These are phyloP conservation scores for Hypoxylon rickii DNA, from an alignment of 495 filamentous ascomycete genomes.

Conservation along the genomic window DNA sequence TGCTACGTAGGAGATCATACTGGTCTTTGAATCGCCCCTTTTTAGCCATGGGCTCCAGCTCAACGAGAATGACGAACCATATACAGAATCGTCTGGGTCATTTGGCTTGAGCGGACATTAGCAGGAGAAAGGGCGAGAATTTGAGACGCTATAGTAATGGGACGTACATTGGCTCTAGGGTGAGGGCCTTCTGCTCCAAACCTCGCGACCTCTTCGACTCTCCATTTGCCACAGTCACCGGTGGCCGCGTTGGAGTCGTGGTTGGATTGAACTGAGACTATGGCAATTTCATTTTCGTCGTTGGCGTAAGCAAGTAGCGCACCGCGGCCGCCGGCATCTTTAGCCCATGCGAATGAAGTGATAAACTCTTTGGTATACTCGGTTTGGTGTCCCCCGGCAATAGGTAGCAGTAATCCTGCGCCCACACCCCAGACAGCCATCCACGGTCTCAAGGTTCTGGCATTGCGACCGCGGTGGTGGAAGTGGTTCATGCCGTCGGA, in stretches of 20 bases:
- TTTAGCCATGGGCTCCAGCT: constrained; percentile 51
- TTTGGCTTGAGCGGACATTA: constrained; percentile 15
- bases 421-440: constrained; percentile 49
- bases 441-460: constrained; percentile 34
- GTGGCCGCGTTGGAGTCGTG: constrained; percentile 22
- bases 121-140: not conserved
- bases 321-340: constrained; percentile 41
- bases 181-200: constrained; percentile 52
- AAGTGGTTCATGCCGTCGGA: constrained; percentile 21
- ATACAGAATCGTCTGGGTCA: constrained; percentile 47
- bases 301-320: constrained; percentile 50
- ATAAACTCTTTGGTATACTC: constrained; percentile 48
- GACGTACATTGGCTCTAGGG: constrained; percentile 38
- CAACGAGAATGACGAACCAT: constrained; percentile 50
- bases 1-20: constrained; percentile 47
- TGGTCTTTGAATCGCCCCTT: constrained; percentile 33
- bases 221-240: constrained; percentile 42
- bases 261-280: constrained; percentile 45
- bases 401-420: constrained; percentile 51
- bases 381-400: constrained; percentile 13
- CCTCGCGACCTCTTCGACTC: constrained; percentile 46
- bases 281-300: constrained; percentile 46
- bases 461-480: constrained; percentile 21
- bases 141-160: not conserved
- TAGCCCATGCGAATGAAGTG: constrained; percentile 50